Evolutionary conservation across 257 asterid species (phyloP), one percentile per base, ranked within the genome.

Genomic region (Petrea volubilis): DNA sequence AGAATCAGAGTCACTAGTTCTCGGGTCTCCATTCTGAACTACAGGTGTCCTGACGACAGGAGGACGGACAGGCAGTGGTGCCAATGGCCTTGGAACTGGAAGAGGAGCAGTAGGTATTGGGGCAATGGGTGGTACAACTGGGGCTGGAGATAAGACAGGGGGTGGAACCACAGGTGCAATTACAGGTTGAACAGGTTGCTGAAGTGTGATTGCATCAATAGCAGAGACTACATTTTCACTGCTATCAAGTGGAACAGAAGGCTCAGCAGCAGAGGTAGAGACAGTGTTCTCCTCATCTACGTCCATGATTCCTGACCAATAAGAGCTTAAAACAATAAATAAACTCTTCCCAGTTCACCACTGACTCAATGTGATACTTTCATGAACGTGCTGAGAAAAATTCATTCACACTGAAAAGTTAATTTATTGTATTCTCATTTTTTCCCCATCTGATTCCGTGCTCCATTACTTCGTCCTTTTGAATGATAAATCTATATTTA

Each of bases 51-150:
- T 85, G 62, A 62, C 24, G 11, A 77, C 80, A 0, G 96, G 84
- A 25, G 96, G 85, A 31, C 84, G 92, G 49, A 27, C 64, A 29
- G 96, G 96, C 56, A 86, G 58, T 0, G 98, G 95, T 2, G 90
- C 94, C 81, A 92, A 80, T 47, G 89, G 95, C 67, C 93, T 86
- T 53, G 88, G 87, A 70, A 74, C 76, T 9, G 84, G 62, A 13
- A 60, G 58, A 64, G 87, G 72, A 52, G 64, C 70, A 20, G 80
- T 23, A 33, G 88, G 87, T 73, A 82, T 78, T 20, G 96, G 86
- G 71, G 96, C 96, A 20, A 85, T 80, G 33, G 82, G 79, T 41
- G 96, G 91, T 36, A 61, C 57, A 23, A 61, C 36, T 1, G 87
- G 79, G 24, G 86, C 5, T 23, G 86, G 36, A 64, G 57, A n/a